phyloP scores from a whole-genome alignment of 352 stramenopile genomes.

The Pythium dissimile region DNA sequence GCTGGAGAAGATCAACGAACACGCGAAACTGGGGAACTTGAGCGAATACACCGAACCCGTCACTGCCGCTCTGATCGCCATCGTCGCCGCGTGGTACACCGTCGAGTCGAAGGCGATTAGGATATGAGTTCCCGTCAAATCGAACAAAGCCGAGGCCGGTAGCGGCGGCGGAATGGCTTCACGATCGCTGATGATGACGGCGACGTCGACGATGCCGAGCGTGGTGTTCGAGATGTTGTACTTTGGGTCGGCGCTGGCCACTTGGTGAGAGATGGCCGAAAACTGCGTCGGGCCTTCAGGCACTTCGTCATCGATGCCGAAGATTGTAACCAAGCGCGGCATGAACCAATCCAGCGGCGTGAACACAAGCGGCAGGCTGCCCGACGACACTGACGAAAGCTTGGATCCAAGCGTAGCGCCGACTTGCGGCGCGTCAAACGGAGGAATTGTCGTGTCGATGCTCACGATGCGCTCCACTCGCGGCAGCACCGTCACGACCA shows the following conservation, averaged over 20 bases:
- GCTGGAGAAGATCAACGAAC: slow-evolving; percentile 49
- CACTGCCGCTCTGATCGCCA: slow-evolving; percentile 31
- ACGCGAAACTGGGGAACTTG: slow-evolving; percentile 34
- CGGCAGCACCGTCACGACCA: slow-evolving; percentile 38
- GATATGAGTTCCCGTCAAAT: slow-evolving; percentile 47
- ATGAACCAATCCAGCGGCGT: slow-evolving; percentile 57
- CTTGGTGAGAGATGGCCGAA: slow-evolving; percentile 37
- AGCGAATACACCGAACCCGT: slow-evolving; percentile 9
- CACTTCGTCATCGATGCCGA: slow-evolving; percentile 61
- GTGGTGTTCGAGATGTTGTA: slow-evolving; percentile 68
- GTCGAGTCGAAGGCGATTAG: slow-evolving; percentile 58
- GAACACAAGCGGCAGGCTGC: slow-evolving; percentile 48
- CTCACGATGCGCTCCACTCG: slow-evolving; percentile 42
- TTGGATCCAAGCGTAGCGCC: background rate
- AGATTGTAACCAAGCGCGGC: slow-evolving; percentile 39
- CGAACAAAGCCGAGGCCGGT: slow-evolving; percentile 43
- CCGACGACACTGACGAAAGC: background rate
- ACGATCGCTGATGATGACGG: slow-evolving; percentile 57
- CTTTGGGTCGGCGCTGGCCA: slow-evolving; percentile 41
- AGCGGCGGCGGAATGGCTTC: slow-evolving; percentile 60
- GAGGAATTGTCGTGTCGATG: slow-evolving; percentile 24
- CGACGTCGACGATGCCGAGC: slow-evolving; percentile 35
- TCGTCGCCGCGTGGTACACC: slow-evolving; percentile 64
- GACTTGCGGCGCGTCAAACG: slow-evolving; percentile 22
- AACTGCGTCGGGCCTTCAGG: slow-evolving; percentile 57